phyloP scores from a whole-genome alignment of 208 protist species.

The Trichomonas vaginalis region DNA sequence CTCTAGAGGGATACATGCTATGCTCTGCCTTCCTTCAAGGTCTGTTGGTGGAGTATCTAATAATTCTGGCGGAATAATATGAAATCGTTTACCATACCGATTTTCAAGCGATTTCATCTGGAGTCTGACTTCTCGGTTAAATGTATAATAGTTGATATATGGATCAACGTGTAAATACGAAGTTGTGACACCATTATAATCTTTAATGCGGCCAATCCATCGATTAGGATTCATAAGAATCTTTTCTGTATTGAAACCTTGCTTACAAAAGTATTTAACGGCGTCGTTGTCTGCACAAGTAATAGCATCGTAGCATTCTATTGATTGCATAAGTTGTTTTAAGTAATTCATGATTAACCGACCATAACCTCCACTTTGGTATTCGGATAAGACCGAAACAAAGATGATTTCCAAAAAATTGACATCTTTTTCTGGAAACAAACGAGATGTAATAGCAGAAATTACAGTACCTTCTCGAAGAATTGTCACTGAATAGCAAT shows the following conservation, averaged over 20 bases:
- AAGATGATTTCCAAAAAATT: constrained; percentile 65
- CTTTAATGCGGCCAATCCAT: constrained; percentile 62
- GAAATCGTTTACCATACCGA: background rate
- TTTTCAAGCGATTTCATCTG: constrained; percentile 32
- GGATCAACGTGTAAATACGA: constrained; percentile 55
- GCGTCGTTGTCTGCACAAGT: constrained; percentile 71
- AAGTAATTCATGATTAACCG: constrained; percentile 53
- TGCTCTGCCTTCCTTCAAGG: background rate
- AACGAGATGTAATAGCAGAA: constrained; percentile 57
- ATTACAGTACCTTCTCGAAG: constrained; percentile 37
- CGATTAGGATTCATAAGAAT: constrained; percentile 36
- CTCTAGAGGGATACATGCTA: background rate
- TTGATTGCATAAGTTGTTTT: constrained; percentile 43
- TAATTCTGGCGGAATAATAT: background rate
- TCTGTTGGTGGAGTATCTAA: background rate
- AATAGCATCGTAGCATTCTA: constrained; percentile 48
- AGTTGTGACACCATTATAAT: constrained; percentile 59
- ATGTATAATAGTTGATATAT: constrained; percentile 48
- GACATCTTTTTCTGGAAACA: constrained; percentile 43
- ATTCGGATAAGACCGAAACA: constrained; percentile 48
- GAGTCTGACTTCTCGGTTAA: constrained; percentile 36
- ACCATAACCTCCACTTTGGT: constrained; percentile 55
- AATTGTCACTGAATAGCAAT: background rate
- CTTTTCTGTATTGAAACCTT: constrained; percentile 39
- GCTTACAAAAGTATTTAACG: constrained; percentile 66